Evolutionary conservation across 495 filamentous ascomycete species (phyloP).

Genomic region (Annulohypoxylon moriforme): DNA sequence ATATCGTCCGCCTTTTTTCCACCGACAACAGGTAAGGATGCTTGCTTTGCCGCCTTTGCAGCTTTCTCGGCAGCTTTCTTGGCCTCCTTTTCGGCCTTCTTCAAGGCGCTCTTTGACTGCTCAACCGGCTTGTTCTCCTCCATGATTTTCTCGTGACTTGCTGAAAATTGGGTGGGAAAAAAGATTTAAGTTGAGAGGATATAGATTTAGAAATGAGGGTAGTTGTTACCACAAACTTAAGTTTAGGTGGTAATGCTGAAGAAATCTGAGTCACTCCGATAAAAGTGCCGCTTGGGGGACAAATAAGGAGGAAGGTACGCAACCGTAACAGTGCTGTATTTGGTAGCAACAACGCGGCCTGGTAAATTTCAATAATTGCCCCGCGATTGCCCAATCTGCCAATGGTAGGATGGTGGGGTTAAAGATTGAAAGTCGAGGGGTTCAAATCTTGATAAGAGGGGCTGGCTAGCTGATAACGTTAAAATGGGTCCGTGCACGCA

Average conservation of each 20-base stretch:
- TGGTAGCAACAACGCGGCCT: slow-evolving; percentile 11
- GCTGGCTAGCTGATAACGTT: slow-evolving; percentile 20
- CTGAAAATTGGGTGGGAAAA: not conserved
- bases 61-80: slow-evolving; percentile 74
- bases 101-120: slow-evolving; percentile 75
- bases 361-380: slow-evolving; percentile 34
- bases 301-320: slow-evolving; percentile 11
- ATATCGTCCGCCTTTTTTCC: slow-evolving; percentile 68
- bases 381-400: slow-evolving; percentile 31
- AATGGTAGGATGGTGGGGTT: slow-evolving; percentile 29
- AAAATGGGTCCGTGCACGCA: slow-evolving; percentile 35
- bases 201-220: not conserved
- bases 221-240: not conserved
- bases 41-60: slow-evolving; percentile 71
- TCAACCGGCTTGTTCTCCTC: slow-evolving; percentile 56
- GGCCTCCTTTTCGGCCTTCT: slow-evolving; percentile 72
- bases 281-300: slow-evolving; percentile 23
- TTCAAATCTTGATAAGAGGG: slow-evolving; percentile 12
- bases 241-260: not conserved
- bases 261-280: slow-evolving; percentile 32
- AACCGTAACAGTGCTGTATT: no score
- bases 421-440: slow-evolving; percentile 2
- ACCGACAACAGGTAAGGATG: slow-evolving; percentile 57
- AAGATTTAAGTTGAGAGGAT: not conserved
- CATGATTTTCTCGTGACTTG: slow-evolving; percentile 43